Evolutionary conservation across 768 basidiomycete genomes (phyloP).

Genomic region (Lactarius sp.): DNA sequence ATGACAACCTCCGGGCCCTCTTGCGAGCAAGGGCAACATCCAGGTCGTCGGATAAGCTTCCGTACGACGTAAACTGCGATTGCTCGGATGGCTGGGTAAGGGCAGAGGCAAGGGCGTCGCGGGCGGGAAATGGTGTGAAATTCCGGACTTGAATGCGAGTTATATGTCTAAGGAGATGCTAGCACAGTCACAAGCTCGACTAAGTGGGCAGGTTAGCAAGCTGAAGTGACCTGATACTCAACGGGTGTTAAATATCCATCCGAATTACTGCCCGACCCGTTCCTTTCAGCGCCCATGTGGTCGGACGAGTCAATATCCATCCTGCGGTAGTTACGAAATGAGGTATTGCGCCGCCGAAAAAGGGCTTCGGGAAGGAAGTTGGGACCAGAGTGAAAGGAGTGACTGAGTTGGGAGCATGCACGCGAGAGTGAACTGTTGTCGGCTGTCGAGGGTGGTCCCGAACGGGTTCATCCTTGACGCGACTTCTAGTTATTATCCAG

Average conservation of each 20-base stretch:
- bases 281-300: not conserved
- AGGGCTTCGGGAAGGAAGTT: constrained; percentile 3
- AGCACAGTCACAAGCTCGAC: constrained; percentile 6
- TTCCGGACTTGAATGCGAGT: constrained; percentile 71
- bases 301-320: constrained; percentile 10
- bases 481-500: too few relatives aligned
- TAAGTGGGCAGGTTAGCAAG: not conserved
- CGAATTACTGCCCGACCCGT: not conserved
- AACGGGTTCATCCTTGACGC: not conserved
- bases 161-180: constrained; percentile 73
- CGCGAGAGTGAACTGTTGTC: constrained; percentile 5
- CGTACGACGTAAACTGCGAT: constrained; percentile 52
- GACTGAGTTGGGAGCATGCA: constrained; percentile 7
- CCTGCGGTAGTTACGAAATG: not conserved
- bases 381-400: constrained; percentile 2
- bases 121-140: constrained; percentile 77
- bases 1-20: constrained; percentile 56
- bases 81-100: constrained; percentile 61
- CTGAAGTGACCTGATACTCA: constrained; percentile 11
- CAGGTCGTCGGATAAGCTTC: constrained; percentile 64
- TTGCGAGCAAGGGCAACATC: constrained; percentile 56
- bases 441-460: too few relatives aligned
- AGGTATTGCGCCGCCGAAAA: not conserved
- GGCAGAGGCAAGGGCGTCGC: constrained; percentile 73
- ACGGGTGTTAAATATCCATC: constrained; percentile 18